Evolutionary conservation across 1,284 basidiomycete genomes (phyloP), one percentile per base, ranked within the genome.

Genomic region (Cryptococcus neoformans): DNA sequence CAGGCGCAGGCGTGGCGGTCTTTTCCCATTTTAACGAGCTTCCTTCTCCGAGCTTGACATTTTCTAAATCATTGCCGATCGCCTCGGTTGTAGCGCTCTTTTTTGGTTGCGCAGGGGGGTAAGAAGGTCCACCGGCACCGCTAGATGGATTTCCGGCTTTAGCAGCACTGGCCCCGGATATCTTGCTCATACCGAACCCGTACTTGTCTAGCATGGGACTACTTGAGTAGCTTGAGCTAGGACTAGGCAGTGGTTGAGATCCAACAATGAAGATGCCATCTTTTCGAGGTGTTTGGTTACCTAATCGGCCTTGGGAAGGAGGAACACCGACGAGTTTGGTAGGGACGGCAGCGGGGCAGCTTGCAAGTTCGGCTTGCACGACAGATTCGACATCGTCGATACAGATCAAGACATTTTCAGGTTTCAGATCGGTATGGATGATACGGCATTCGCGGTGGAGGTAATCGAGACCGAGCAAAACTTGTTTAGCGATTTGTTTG

Each of bases 301-400:
- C 95, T n/a, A 92, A 90, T 53, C 95, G 84, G 4, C 94, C 95
- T 66, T 93, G 92, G 48, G 87, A 90, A 0, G 95, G 95, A 0
- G 95, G 95, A 0, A 99, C 96, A 55, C 95, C 95, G 58, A 97
- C 88, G 48, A 99, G 82, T 64, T 89, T 90, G 14, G 83, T 84
- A 12, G 83, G 88, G n/a, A 85, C 83, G 2, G 82, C 82, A 3
- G 81, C 81, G 0, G 81, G 80, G 62, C 76, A 78, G 35, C 75
- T 75, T 11, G 86, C 86, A 58, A 94, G 81, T 76, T 98, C 94
- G 12, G 90, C 81, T 64, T 88, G 85, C 47, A 99, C 94, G 69
- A 98, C 92, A 3, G 86, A 82, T 73, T 99, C 95, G 65, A 99
- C 95, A 72, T 98, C 91, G 68, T 98, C 95, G 70, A 99, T 98